These are phyloP conservation scores for Ogataea ramenticola DNA, from an alignment of 805 yeast genomes.

Conservation along the genomic window DNA sequence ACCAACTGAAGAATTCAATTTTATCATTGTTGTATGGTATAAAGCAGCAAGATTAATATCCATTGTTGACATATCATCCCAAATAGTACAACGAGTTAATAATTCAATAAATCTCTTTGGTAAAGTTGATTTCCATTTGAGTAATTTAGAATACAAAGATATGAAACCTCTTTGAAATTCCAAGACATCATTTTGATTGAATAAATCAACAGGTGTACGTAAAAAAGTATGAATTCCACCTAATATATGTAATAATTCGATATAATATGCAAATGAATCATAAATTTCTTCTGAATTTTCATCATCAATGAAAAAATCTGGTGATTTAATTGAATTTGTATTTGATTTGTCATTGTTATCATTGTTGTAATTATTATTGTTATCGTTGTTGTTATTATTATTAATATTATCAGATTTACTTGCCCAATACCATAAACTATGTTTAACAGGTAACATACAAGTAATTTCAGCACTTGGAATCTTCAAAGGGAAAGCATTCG, in stretches of 20 bases:
- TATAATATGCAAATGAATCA: constrained; percentile 16
- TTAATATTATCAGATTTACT: not conserved
- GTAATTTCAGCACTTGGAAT: constrained; percentile 13
- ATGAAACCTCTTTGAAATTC: constrained; percentile 11
- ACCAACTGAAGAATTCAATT: constrained; percentile 18
- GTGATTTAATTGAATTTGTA: not conserved
- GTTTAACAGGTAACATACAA: constrained; percentile 12
- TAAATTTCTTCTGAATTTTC: constrained; percentile 6
- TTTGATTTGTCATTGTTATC: not conserved
- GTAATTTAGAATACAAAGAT: constrained; percentile 6
- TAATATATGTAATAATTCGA: constrained; percentile 11
- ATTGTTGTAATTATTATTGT: not conserved
- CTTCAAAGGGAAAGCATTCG: constrained; percentile 25
- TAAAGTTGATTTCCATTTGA: constrained; percentile 10
- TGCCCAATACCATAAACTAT: constrained; percentile 10
- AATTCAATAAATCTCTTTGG: constrained; percentile 8
- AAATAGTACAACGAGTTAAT: constrained; percentile 3
- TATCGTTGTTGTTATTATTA: not conserved
- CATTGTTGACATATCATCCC: constrained; percentile 6
- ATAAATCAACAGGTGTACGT: constrained; percentile 11
- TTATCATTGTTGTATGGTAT: constrained; percentile 16
- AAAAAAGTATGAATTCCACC: constrained; percentile 12
- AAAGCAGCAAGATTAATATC: constrained; percentile 7
- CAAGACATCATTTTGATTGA: constrained; percentile 9
- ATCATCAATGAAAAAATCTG: constrained; percentile 3